A percentile compares a stretch with the other conserved stretches of the same genome.
Conservation (phyloP, 164 flowering plant species). For the Stephania cephalantha region DNA sequence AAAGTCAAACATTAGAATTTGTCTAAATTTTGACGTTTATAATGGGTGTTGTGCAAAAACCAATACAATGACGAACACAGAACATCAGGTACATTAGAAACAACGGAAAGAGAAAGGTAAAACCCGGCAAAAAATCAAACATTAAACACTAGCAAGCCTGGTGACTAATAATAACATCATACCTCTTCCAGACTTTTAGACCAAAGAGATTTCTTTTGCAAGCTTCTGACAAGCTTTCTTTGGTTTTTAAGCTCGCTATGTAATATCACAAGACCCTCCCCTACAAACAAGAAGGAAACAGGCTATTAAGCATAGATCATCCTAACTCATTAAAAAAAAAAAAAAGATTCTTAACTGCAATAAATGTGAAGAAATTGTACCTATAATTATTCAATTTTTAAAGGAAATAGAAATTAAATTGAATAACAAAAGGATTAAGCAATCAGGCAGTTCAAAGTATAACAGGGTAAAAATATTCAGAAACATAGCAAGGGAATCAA, state of each 20-base stretch:
- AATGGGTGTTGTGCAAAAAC: neutral
- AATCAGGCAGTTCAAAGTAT: too few relatives aligned
- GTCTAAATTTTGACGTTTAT: too few relatives aligned
- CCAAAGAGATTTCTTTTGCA: conserved; percentile 82
- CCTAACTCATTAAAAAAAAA: neutral
- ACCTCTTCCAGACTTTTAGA: conserved; percentile 68
- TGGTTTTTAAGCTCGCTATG: conserved; percentile 65
- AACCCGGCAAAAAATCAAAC: neutral
- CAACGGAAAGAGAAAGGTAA: neutral
- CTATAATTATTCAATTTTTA: too few relatives aligned
- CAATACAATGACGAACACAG: neutral
- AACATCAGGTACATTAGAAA: neutral
- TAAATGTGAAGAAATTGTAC: too few relatives aligned
- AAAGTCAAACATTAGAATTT: neutral
- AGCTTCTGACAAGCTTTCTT: conserved; percentile 57
- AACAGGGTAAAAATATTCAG: too few relatives aligned
- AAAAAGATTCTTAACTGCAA: too few relatives aligned
- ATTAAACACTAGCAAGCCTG: neutral
- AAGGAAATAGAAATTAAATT: too few relatives aligned
- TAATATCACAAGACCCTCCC: conserved; percentile 48
- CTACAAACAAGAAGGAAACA: conserved; percentile 33
- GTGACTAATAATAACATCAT: conserved; percentile 8
- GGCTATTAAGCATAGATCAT: neutral
- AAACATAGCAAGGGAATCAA: too few relatives aligned
- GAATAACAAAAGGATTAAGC: too few relatives aligned